Conservation (phyloP, 1,284 basidiomycete genomes). For the Meira nashicola region DNA sequence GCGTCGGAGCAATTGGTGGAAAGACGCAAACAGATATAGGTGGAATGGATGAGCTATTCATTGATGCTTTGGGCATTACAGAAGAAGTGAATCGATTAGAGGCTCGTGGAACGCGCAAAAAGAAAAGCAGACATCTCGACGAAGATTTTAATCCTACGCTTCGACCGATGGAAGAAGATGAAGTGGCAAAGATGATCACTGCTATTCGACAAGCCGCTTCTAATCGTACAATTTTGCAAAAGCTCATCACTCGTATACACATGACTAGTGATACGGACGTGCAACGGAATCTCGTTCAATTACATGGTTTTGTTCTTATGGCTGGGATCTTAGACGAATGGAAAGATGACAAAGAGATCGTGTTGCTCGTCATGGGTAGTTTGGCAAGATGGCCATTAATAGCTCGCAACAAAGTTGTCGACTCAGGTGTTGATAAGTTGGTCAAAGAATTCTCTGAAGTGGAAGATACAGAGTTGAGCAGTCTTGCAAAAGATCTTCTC, state of each 20-base stretch:
- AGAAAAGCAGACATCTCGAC: slow-evolving; percentile 84
- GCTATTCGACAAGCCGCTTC: slow-evolving; percentile 79
- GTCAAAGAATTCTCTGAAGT: slow-evolving; percentile 24
- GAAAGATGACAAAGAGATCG: slow-evolving; percentile 67
- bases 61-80: slow-evolving; percentile 92
- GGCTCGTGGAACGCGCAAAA: slow-evolving; percentile 83
- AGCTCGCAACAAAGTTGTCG: slow-evolving; percentile 82
- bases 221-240: slow-evolving; percentile 74
- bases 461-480: slow-evolving; percentile 20
- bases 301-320: slow-evolving; percentile 92
- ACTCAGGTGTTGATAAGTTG: slow-evolving; percentile 58
- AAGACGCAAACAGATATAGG: slow-evolving; percentile 96
- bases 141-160: slow-evolving; percentile 74
- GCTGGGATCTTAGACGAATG: slow-evolving; percentile 79
- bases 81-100: slow-evolving; percentile 75
- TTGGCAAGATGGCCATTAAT: slow-evolving; percentile 68
- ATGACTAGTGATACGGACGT: slow-evolving; percentile 77
- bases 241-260: slow-evolving; percentile 80
- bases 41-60: slow-evolving; percentile 86
- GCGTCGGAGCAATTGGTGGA: slow-evolving; percentile 91
- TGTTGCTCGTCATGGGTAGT: slow-evolving; percentile 59
- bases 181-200: slow-evolving; percentile 84
- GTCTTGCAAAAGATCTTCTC: slow-evolving; percentile 59
- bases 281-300: slow-evolving; percentile 78
- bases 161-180: slow-evolving; percentile 69